Evolutionary conservation across 768 basidiomycete genomes (phyloP), one percentile per base, ranked within the genome.

Genomic region (Lyophyllum shimeji): DNA sequence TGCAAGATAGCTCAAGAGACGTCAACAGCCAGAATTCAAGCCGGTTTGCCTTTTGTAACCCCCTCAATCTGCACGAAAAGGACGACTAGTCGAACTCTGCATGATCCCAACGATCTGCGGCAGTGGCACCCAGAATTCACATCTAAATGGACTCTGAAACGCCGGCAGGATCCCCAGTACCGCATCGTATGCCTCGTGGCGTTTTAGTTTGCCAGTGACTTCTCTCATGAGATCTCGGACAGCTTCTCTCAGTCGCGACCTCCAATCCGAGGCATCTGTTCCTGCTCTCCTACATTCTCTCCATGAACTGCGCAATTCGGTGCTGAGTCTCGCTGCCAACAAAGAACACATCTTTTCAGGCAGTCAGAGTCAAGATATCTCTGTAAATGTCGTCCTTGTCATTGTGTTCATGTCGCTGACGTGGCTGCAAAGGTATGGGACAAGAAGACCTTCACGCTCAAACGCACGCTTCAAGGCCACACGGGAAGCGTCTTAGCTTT

Each of bases 401-500:
- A 8, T 40, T 40, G 3, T 4, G 39, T 18, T 40, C n/a, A 40
- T 40, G n/a, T n/a, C 9, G n/a, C 9, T 40, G 3, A 40, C 39
- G 5, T n/a, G 39, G 39, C 7, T 60, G 15, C 15, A 3, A 37
- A 97, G 94, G 94, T 96, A 42, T 96, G 93, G 90, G 85, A 91
- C 66, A 86, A 89, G 64, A 72, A 74, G 34, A 81, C 87, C 0
- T 87, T 90, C 57, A 81, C 82, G 2, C 76, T 91, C 27, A 84
- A 85, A 65, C 78, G 81, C 27, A 84, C 83, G 13, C 78, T 96
- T 11, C 74, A 80, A 17, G 95, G 94, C 2, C 95, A 96, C 67
- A 87, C 86, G 0, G 92, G 89, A 7, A 91, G 90, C 59, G 86
- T 97, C 1, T 77, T 97, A 20, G 86, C 87, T 8, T 74, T 97